phyloP scores from a whole-genome alignment of 768 basidiomycete genomes.

The Collybia nuda region DNA sequence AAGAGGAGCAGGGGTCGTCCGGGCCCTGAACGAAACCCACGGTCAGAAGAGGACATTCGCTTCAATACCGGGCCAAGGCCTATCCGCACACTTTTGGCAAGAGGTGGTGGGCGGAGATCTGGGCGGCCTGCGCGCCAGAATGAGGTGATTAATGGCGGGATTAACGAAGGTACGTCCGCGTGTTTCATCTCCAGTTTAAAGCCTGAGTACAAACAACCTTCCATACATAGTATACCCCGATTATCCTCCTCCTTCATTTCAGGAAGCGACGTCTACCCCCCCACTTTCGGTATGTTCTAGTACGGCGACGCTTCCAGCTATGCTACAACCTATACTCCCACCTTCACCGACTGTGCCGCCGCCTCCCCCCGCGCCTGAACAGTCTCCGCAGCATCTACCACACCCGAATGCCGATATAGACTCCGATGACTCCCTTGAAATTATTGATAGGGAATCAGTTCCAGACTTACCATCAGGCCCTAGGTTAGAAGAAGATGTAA shows the following conservation, averaged over 20 bases:
- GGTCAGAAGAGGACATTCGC: constrained; percentile 44
- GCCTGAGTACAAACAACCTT: constrained; percentile 4
- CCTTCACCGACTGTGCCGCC: constrained; percentile 4
- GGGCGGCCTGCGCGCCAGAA: constrained; percentile 19
- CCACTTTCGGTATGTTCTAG: constrained; percentile 36
- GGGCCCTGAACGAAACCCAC: constrained; percentile 37
- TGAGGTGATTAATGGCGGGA: constrained; percentile 4
- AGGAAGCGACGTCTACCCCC: constrained; percentile 60
- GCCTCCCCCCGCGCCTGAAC: constrained; percentile 1
- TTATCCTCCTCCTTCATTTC: constrained; percentile 76
- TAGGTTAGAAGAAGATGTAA: constrained; percentile 40
- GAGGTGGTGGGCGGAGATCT: constrained; percentile 26
- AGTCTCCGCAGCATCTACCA: neutral
- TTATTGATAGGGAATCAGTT: constrained; percentile 47
- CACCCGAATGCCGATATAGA: constrained; percentile 32
- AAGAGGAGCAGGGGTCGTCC: constrained; percentile 37
- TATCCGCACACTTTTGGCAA: constrained; percentile 19
- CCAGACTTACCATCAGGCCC: constrained; percentile 40
- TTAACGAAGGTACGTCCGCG: constrained; percentile 21
- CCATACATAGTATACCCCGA: constrained; percentile 48
- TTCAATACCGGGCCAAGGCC: constrained; percentile 44
- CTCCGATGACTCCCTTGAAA: constrained; percentile 53
- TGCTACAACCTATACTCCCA: constrained; percentile 10
- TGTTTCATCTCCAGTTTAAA: constrained; percentile 1
- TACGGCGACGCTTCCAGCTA: constrained; percentile 35